Base-by-base conservation (phyloP, 495 filamentous ascomycete species). In the Glonium stellatum region DNA sequence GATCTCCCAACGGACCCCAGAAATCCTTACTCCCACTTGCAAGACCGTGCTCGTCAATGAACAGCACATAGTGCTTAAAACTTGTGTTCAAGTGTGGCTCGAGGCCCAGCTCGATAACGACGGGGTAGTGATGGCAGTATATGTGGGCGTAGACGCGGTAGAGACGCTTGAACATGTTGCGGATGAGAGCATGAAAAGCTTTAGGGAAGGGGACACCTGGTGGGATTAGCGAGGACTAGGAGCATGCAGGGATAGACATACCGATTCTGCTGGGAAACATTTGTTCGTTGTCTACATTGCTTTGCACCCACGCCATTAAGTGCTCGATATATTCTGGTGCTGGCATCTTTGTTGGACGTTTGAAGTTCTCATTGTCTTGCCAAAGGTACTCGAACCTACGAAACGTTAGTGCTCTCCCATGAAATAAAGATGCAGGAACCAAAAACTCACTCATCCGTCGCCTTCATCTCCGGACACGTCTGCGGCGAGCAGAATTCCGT, bases 71-170 rank as follows among this genome's bases (percentile, higher is more conserved):
- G 72, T 98, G 93, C 80, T 98, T 98, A 83, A 98, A 98, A 77
- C 88, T 93, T 49, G 93, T 98, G 76, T 98, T 98, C 66, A 98
- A 83, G 75, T 98, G 93, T 36, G 93, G 91, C 75, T 98, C 93
- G 57, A 98, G 81, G 31, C 93, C 93, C 27, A 98, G 83, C 64
- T 96, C 91, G 34, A 95, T 86, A 54, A 98, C 86, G 47, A 98
- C 93, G 15, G 91, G 91, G 75, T 98, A 98, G 76, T 98, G 93
- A 73, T 98, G 93, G 80, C 93, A 98, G 81, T 98, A 98, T 67
- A 98, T 96, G 74, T 98, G 93, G 39, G 93, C 93, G 75, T 98
- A 98, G 54, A 98, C 92, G 59, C 93, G 88, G 75, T 97, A 98
- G 73, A 98, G 84, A 64, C 93, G 87, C 80, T 98, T 98, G 82